Evolutionary conservation across 768 basidiomycete genomes (phyloP).

Genomic region (Boletus rufocinnamomeus): DNA sequence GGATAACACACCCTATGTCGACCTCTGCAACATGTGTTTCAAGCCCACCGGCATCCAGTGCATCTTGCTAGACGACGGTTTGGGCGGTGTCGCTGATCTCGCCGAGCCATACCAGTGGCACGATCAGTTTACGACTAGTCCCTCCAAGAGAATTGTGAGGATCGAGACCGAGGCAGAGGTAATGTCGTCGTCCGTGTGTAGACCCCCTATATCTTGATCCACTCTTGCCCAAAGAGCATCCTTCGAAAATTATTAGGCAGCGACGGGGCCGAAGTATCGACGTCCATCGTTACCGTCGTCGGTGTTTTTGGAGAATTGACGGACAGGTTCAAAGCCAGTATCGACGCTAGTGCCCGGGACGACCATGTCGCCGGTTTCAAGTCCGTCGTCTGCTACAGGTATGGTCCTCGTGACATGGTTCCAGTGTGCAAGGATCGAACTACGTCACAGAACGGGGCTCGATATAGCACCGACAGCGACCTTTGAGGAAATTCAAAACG

Average conservation of each 20-base stretch:
- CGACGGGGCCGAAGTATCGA: conserved; percentile 9
- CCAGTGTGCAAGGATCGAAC: neutral
- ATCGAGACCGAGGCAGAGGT: conserved; percentile 77
- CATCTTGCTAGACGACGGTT: conserved; percentile 73
- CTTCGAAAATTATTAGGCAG: conserved; percentile 26
- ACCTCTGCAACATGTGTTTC: conserved; percentile 60
- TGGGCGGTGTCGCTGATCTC: conserved; percentile 48
- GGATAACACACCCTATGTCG: too few species aligned
- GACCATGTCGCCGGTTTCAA: conserved; percentile 67
- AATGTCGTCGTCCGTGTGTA: conserved; percentile 1
- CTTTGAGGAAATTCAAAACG: conserved; percentile 32
- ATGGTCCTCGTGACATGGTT: neutral
- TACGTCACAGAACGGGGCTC: conserved; percentile 56
- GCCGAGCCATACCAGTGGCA: conserved; percentile 63
- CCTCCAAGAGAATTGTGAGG: conserved; percentile 63
- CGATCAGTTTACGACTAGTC: conserved; percentile 53
- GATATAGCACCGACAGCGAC: conserved; percentile 42
- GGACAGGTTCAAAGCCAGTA: conserved; percentile 35
- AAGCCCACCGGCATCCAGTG: conserved; percentile 59
- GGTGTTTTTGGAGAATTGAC: conserved; percentile 33
- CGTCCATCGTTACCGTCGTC: conserved; percentile 16
- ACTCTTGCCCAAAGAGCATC: conserved; percentile 9
- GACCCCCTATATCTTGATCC: conserved; percentile 9
- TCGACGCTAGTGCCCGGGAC: conserved; percentile 44
- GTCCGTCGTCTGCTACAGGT: conserved; percentile 70